These are phyloP conservation scores for Anthracocystis walkeri DNA, from an alignment of 1,284 basidiomycete genomes.

Conservation along the genomic window DNA sequence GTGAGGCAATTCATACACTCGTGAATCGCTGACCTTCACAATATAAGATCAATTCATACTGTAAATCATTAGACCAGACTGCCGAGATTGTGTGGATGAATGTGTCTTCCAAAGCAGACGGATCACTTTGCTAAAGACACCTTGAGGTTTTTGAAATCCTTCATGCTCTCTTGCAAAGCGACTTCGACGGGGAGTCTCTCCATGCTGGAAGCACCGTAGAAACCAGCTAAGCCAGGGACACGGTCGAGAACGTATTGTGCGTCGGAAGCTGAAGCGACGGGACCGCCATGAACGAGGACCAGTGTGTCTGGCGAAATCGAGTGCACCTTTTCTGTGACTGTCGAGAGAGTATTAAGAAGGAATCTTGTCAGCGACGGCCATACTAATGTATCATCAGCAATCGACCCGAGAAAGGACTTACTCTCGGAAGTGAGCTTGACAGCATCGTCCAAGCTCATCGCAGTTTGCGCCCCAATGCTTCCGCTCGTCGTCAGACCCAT, in stretches of 20 bases:
- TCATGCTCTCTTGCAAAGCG: conserved; percentile 44
- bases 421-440: conserved; percentile 40
- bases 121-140: conserved; percentile 9
- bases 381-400: background rate
- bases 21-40: too few relatives aligned
- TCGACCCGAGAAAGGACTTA: conserved; percentile 7
- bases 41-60: background rate
- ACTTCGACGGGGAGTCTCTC: conserved; percentile 49
- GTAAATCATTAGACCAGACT: background rate
- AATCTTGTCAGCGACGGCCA: background rate
- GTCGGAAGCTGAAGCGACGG: conserved; percentile 39
- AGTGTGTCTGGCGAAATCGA: conserved; percentile 36
- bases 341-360: background rate
- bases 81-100: background rate
- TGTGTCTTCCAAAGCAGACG: background rate
- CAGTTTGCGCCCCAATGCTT: conserved; percentile 44
- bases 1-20: too few relatives aligned
- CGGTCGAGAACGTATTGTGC: conserved; percentile 49
- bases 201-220: conserved; percentile 53
- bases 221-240: conserved; percentile 40
- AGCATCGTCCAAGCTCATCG: conserved; percentile 42
- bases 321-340: conserved; percentile 37
- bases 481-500: conserved; percentile 48
- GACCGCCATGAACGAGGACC: conserved; percentile 48
- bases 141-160: conserved; percentile 40